Evolutionary conservation across 352 stramenopile genomes (phyloP).

Genomic region (Phytophthora kernoviae): DNA sequence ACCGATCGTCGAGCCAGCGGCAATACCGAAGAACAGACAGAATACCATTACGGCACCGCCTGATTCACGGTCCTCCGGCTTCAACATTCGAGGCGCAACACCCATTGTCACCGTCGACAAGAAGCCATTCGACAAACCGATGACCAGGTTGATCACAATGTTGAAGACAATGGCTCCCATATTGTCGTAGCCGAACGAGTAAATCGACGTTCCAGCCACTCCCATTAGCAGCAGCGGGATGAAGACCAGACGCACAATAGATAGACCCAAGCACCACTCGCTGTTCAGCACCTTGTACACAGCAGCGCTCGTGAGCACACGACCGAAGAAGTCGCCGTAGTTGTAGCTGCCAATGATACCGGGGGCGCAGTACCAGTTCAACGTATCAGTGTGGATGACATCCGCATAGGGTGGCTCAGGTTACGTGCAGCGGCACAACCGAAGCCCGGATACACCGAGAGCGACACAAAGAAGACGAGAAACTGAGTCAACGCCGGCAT

Average conservation of each 20-base stretch:
- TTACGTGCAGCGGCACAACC: conserved; percentile 47
- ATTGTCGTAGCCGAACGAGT: conserved; percentile 45
- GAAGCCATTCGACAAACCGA: conserved; percentile 59
- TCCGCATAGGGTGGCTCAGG: conserved; percentile 34
- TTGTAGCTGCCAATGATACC: conserved; percentile 67
- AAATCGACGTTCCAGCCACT: conserved; percentile 53
- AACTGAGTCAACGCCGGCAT: conserved; percentile 54
- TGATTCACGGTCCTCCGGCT: conserved; percentile 59
- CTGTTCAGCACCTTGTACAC: conserved; percentile 66
- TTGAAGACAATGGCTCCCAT: conserved; percentile 42
- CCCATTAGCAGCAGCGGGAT: conserved; percentile 65
- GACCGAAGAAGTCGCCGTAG: conserved; percentile 67
- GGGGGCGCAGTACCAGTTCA: conserved; percentile 53
- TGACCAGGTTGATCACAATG: conserved; percentile 50
- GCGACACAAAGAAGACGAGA: conserved; percentile 65
- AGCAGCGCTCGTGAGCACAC: conserved; percentile 47
- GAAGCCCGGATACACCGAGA: conserved; percentile 58
- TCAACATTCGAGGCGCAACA: conserved; percentile 48
- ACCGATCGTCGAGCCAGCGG: conserved; percentile 49
- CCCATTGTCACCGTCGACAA: conserved; percentile 72
- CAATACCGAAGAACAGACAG: conserved; percentile 61
- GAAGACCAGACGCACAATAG: conserved; percentile 53
- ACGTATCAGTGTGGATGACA: conserved; percentile 19
- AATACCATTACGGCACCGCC: conserved; percentile 63
- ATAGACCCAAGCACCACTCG: conserved; percentile 44